Evolutionary conservation across 1,284 basidiomycete species (phyloP), one percentile per base, ranked within the genome.

Genomic region (Singerocomus rubriflavus): DNA sequence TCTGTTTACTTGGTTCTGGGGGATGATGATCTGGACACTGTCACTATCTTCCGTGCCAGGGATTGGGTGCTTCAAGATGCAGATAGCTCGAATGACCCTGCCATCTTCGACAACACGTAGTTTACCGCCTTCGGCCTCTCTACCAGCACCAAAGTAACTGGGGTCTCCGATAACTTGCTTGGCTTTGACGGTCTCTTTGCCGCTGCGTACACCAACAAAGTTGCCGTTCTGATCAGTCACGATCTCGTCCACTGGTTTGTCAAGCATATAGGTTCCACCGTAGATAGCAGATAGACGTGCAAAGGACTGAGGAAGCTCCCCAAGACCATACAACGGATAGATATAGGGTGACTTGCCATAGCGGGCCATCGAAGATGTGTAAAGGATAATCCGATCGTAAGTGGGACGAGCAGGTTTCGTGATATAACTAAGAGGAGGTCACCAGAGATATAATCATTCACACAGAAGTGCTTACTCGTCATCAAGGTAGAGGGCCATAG

Each of bases 321-420:
- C 97, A 46, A 99, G 89, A 58, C 97, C 97, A 72, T 99, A 99
- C 48, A 98, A 82, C 13, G 97, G 97, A 77, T 99, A 99, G 70
- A 99, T 98, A 79, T 99, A 99, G 4, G 97, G 97, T 16, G 97
- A 99, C 74, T 99, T 99, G 63, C 97, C 97, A 73, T 98, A 99
- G 49, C 97, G 91, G 29, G 97, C 94, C 93, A 99, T 98, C 17
- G 96, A 99, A 8, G 91, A 89, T 14, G 94, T 98, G 77, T 99
- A 99, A 54, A 99, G 85, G 58, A 98, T 81, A 72, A 99, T 98
- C 55, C 97, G 92, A 65, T 98, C 88, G 69, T 98, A 95, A 6
- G 96, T 79, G 48, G 88, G 83, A 46, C 94, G 88, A 35, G 95
- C 97, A 43, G 91, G 82, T 70, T 95, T 91, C 65, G 82, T 88